Conservation (phyloP, 805 yeast species). For the Hemisphaericaspora nanyangensis region DNA sequence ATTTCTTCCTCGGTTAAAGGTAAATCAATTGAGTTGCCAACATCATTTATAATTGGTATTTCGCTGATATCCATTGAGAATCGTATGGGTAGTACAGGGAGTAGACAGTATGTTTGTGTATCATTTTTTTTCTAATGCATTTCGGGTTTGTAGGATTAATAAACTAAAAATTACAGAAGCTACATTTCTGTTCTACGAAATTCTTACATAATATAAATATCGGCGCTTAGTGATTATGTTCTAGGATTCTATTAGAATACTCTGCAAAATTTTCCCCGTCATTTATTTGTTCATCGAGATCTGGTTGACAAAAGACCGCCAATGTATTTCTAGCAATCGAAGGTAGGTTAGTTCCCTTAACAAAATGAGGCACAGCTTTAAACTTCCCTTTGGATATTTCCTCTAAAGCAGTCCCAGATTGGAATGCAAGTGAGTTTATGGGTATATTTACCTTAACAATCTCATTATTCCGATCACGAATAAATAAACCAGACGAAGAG, state of each 20-base stretch:
- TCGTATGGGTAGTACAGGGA: too few relatives aligned
- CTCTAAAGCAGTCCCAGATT: constrained; percentile 55
- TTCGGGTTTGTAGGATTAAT: too few relatives aligned
- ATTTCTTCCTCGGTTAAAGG: constrained; percentile 54
- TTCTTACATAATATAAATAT: too few relatives aligned
- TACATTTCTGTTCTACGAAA: too few relatives aligned
- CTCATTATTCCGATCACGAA: constrained; percentile 41
- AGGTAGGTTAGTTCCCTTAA: constrained; percentile 38
- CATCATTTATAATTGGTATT: constrained; percentile 10
- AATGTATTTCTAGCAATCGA: constrained; percentile 48
- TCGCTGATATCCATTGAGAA: constrained; percentile 8
- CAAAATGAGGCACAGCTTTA: constrained; percentile 58
- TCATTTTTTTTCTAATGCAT: too few relatives aligned
- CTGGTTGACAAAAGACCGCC: constrained; percentile 63
- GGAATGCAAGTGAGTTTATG: constrained; percentile 53
- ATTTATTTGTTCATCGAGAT: constrained; percentile 46
- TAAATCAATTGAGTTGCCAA: background rate
- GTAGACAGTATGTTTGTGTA: too few relatives aligned
- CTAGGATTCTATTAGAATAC: constrained; percentile 41
- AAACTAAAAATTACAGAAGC: too few relatives aligned
- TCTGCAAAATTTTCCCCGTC: constrained; percentile 45
- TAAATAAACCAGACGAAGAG: constrained; percentile 47
- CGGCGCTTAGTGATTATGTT: constrained; percentile 36
- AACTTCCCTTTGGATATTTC: constrained; percentile 46
- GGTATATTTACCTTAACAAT: constrained; percentile 53